Percentiles rank a stretch among this genome's conserved stretches.
These are phyloP conservation scores for Typha latifolia DNA, from an alignment of 176 grass and related monocot species.

Conservation along the genomic window DNA sequence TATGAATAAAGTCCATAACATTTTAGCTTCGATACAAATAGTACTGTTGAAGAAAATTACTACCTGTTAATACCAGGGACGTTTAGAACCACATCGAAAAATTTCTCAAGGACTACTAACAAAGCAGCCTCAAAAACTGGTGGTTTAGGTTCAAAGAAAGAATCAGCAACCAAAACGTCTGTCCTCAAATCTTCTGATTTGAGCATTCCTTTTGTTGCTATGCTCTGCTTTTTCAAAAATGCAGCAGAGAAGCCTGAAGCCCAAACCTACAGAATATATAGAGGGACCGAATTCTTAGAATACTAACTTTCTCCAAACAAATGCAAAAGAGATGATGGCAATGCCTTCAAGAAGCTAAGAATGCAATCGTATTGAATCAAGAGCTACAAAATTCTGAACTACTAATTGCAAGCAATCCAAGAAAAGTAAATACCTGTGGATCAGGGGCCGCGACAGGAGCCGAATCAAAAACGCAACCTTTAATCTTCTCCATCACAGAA, in stretches of 20 bases:
- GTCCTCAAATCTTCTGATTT: constrained; percentile 20
- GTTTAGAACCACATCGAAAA: constrained; percentile 64
- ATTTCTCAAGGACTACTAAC: constrained; percentile 53
- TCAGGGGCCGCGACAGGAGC: constrained; percentile 80
- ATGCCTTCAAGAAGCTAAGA: not conserved
- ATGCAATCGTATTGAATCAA: not conserved
- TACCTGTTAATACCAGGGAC: constrained; percentile 71
- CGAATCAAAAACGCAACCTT: constrained; percentile 77
- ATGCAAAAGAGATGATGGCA: too few species aligned
- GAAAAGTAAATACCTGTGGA: constrained; percentile 45
- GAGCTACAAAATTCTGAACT: not conserved
- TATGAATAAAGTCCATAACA: too few species aligned
- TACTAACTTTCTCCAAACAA: too few species aligned
- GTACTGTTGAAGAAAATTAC: not conserved
- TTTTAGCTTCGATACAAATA: too few species aligned
- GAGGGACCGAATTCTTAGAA: too few species aligned
- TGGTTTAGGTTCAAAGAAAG: constrained; percentile 31
- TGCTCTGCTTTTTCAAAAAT: constrained; percentile 70
- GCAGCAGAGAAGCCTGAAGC: constrained; percentile 93
- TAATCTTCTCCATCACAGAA: constrained; percentile 63
- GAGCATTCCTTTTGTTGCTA: constrained; percentile 46
- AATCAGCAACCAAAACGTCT: constrained; percentile 31
- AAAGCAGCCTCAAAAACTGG: constrained; percentile 47
- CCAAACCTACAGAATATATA: constrained; percentile 49
- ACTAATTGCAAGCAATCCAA: not conserved